Conservation (phyloP, 2,329 filamentous ascomycete species). For the Fusarium miscanthi region DNA sequence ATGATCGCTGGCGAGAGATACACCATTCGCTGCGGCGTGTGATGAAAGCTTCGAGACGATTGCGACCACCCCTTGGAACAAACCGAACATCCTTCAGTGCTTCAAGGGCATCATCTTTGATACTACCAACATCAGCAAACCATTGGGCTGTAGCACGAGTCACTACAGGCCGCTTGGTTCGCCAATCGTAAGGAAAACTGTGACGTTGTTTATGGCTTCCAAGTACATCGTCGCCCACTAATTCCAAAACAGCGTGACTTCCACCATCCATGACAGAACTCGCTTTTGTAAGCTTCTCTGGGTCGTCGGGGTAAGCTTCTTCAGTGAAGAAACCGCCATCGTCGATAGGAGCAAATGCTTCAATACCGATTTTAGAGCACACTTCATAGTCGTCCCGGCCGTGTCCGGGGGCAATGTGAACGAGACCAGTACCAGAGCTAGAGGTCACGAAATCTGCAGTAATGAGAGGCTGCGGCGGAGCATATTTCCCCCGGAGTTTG, state of each 20-base stretch:
- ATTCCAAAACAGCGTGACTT: constrained; percentile 73
- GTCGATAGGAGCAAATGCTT: constrained; percentile 84
- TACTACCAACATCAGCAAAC: constrained; percentile 91
- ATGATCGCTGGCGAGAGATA: constrained; percentile 93
- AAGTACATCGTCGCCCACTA: constrained; percentile 75
- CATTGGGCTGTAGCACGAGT: constrained; percentile 94
- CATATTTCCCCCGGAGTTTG: constrained; percentile 69
- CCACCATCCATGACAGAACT: constrained; percentile 78
- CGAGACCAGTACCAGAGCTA: constrained; percentile 92
- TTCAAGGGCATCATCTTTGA: constrained; percentile 78
- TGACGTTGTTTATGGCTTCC: constrained; percentile 79
- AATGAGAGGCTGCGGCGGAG: constrained; percentile 75
- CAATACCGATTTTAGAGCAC: constrained; percentile 76
- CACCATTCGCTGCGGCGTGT: constrained; percentile 95
- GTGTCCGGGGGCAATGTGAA: constrained; percentile 93
- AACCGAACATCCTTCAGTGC: constrained; percentile 80
- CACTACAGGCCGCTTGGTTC: constrained; percentile 92
- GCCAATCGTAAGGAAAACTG: constrained; percentile 98
- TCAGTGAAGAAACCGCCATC: constrained; percentile 83
- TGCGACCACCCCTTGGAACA: constrained; percentile 78
- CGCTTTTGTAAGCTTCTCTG: constrained; percentile 71
- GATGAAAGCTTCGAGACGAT: constrained; percentile 85
- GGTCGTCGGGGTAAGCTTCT: constrained; percentile 79
- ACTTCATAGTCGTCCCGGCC: constrained; percentile 96
- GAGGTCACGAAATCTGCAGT: constrained; percentile 90